Evolutionary conservation across 164 flowering plant genomes (phyloP).

Genomic region (Vitis rotundifolia): DNA sequence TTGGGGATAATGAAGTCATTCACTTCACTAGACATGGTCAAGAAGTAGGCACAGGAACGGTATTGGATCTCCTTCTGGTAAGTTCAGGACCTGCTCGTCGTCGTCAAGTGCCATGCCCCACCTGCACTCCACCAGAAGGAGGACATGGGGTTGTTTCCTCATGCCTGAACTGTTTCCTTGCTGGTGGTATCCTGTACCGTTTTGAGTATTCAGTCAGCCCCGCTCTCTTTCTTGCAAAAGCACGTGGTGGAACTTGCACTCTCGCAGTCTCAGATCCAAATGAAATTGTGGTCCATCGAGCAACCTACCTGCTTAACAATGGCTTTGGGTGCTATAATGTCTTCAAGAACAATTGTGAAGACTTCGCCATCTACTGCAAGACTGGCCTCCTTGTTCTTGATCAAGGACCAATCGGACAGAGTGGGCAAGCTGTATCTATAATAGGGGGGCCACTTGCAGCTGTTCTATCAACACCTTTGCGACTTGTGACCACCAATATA

Average conservation of each 20-base stretch:
- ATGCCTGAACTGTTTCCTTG: slow-evolving; percentile 71
- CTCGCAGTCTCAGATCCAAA: slow-evolving; percentile 62
- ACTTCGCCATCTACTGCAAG: slow-evolving; percentile 79
- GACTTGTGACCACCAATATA: slow-evolving; percentile 63
- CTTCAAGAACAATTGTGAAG: slow-evolving; percentile 78
- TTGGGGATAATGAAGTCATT: slow-evolving; percentile 78
- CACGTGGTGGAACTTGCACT: slow-evolving; percentile 84
- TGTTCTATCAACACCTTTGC: slow-evolving; percentile 61
- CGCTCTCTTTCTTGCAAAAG: slow-evolving; percentile 68
- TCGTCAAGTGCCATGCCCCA: slow-evolving; percentile 36
- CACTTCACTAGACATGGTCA: slow-evolving; percentile 86
- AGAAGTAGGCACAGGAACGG: slow-evolving; percentile 91
- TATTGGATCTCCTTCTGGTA: slow-evolving; percentile 58
- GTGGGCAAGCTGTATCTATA: slow-evolving; percentile 78
- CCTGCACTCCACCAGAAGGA: slow-evolving; percentile 46
- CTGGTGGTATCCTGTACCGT: slow-evolving; percentile 68
- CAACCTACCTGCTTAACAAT: slow-evolving; percentile 59
- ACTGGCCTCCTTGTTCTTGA: slow-evolving; percentile 66
- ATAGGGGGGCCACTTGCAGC: slow-evolving; percentile 77
- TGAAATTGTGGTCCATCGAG: slow-evolving; percentile 61
- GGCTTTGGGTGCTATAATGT: slow-evolving; percentile 79
- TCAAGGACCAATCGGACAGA: slow-evolving; percentile 58
- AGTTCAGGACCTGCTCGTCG: slow-evolving; percentile 47
- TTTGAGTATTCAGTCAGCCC: slow-evolving; percentile 66
- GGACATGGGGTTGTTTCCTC: slow-evolving; percentile 60